Evolutionary conservation across 2,329 filamentous ascomycete species (phyloP).

Genomic region (Microascus cirrosus): DNA sequence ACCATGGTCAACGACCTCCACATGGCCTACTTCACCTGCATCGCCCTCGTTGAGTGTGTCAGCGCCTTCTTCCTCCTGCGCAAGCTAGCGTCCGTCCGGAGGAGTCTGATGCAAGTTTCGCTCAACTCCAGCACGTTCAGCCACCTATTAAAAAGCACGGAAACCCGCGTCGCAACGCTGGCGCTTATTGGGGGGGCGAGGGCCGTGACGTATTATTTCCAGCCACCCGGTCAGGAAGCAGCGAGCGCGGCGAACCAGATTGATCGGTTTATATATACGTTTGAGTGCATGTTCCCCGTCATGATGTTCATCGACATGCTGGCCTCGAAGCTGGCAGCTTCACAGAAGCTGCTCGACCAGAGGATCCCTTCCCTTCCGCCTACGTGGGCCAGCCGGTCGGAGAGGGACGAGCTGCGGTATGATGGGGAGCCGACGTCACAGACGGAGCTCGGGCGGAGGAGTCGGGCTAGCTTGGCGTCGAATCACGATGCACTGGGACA

Average conservation of each 20-base stretch:
- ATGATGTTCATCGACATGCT: slow-evolving; percentile 25
- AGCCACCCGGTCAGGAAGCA: slow-evolving; percentile 20
- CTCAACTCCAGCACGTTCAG: slow-evolving; percentile 19
- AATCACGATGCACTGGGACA: background rate
- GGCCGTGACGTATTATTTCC: slow-evolving; percentile 27
- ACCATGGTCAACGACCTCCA: slow-evolving; percentile 23
- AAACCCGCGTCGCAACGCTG: slow-evolving; percentile 23
- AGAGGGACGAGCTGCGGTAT: background rate
- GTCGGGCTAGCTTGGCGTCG: background rate
- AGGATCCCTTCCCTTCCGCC: background rate
- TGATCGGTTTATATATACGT: slow-evolving; percentile 26
- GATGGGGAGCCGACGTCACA: background rate
- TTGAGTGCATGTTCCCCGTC: slow-evolving; percentile 28
- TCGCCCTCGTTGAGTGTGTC: slow-evolving; percentile 26
- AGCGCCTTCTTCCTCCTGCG: slow-evolving; percentile 25
- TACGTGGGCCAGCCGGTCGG: background rate
- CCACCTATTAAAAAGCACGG: slow-evolving; percentile 26
- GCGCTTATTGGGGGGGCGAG: slow-evolving; percentile 24
- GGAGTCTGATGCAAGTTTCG: slow-evolving; percentile 15
- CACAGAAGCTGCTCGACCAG: background rate
- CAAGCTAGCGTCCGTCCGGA: slow-evolving; percentile 21
- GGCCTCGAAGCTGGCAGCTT: slow-evolving; percentile 18
- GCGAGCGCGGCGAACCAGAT: slow-evolving; percentile 22
- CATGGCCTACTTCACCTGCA: slow-evolving; percentile 26
- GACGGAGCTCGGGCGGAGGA: background rate